Evolutionary conservation across 2,329 filamentous ascomycete genomes (phyloP), one percentile per base, ranked within the genome.

Genomic region (Xylariaceae sp.): DNA sequence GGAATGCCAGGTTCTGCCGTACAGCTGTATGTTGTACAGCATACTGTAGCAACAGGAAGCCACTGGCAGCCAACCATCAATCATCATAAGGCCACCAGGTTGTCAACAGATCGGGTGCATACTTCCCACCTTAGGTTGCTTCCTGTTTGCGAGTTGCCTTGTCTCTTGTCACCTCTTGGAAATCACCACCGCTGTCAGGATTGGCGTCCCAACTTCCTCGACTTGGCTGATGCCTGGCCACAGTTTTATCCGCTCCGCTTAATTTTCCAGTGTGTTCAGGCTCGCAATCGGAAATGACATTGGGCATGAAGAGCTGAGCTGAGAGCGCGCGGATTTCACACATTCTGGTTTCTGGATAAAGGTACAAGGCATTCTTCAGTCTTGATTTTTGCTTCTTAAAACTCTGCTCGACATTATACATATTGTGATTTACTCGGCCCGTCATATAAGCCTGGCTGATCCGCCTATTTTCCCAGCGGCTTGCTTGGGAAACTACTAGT

Each of bases 291-390:
- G 24, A 39, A 40, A 38, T 31, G 44, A 34, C 39, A 40, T 47
- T 47, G 45, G 45, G 45, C 45, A 47, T 28, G 37, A 47, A 47
- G 33, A 26, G 18, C 17, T 17, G 39, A 14, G n/a, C 13, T 8
- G 32, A 29, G 23, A 34, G 5, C 29, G n/a, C n/a, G n/a, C n/a
- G n/a, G n/a, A n/a, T 30, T 36, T 36, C 15, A 21, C 13, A 14
- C 31, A 26, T 29, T 38, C 35, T 13, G 14, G 15, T 28, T 31
- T 11, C 28, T 37, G 31, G 30, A 26, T 35, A 28, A 7, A 9
- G 13, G 13, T 28, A 28, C 5, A 28, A 24, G 7, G 30, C 40
- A 30, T 28, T 34, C 18, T 13, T 32, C 29, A 9, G 29, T 32
- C 28, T 29, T 32, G 17, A 29, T 23, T 21, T 31, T 28, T 13